Evolutionary conservation across 169 alveolate species (phyloP).

Genomic region (Cryptosporidium baileyi): DNA sequence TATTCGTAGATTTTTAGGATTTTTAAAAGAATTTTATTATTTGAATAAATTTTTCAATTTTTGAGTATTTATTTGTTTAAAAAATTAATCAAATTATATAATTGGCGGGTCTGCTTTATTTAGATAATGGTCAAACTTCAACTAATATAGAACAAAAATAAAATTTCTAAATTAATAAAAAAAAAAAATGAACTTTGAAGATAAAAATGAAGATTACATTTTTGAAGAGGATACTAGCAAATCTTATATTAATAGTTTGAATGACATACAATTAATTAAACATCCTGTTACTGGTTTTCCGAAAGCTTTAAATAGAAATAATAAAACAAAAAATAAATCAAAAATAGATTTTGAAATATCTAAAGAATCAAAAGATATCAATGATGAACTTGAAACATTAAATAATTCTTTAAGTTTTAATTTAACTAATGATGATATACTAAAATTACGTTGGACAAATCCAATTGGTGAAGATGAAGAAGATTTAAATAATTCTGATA

Average conservation of each 20-base stretch:
- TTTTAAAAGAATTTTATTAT: too few species aligned
- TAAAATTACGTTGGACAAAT: slow-evolving; percentile 72
- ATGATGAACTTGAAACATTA: neutral
- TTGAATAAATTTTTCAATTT: too few species aligned
- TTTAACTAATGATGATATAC: slow-evolving; percentile 46
- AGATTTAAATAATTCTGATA: neutral
- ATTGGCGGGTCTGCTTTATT: too few species aligned
- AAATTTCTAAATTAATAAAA: too few species aligned
- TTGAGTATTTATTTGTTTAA: too few species aligned
- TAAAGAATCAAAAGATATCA: neutral
- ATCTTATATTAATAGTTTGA: neutral
- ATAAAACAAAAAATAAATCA: neutral
- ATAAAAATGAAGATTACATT: slow-evolving; percentile 21
- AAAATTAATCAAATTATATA: too few species aligned
- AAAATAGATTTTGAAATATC: too few species aligned
- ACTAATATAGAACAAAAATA: too few species aligned
- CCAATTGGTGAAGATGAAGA: slow-evolving; percentile 69
- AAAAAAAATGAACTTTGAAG: too few species aligned
- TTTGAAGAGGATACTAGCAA: neutral
- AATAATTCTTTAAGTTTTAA: neutral
- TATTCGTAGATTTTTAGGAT: too few species aligned
- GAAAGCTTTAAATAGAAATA: neutral
- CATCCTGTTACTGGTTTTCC: slow-evolving; percentile 53
- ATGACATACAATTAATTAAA: neutral
- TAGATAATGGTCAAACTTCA: too few species aligned